Percentiles rank a stretch among this genome's conserved stretches.
These are phyloP conservation scores for Orbilia blumenaviensis DNA, from an alignment of 2,329 filamentous ascomycete species.

Conservation along the genomic window DNA sequence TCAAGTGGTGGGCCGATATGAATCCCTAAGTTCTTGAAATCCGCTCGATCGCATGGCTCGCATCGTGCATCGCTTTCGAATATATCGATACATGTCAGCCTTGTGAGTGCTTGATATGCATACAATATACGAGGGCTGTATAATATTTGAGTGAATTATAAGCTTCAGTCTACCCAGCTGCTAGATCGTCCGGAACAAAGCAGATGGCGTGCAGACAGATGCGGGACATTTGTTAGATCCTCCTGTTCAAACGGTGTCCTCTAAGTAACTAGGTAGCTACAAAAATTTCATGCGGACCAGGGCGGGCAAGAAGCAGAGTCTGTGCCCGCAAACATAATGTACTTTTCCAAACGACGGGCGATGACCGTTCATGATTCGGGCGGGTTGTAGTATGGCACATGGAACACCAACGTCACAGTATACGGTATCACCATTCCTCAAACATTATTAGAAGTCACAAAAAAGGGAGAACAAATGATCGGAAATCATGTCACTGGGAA, in stretches of 20 bases:
- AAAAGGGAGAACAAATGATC: not conserved
- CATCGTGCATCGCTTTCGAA: slow-evolving; percentile 1
- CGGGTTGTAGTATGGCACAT: not conserved
- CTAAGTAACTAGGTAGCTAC: slow-evolving; percentile 1
- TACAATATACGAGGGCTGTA: not conserved
- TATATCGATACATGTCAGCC: not conserved
- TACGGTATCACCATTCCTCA: not conserved
- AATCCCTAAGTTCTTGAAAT: not conserved
- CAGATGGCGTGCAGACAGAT: not conserved
- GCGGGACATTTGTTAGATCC: not conserved
- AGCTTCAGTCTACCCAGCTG: not conserved
- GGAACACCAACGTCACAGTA: slow-evolving; percentile 5
- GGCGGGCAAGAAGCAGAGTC: not conserved
- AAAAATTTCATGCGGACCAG: not conserved
- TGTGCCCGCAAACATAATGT: not conserved
- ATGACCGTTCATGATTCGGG: too few species aligned
- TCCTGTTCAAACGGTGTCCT: slow-evolving; percentile 5
- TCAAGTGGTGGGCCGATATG: not conserved
- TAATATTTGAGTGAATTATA: slow-evolving; percentile 2
- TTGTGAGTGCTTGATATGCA: not conserved
- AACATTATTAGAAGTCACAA: not conserved
- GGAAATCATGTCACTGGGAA: not conserved
- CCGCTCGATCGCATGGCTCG: not conserved
- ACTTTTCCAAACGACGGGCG: not conserved
- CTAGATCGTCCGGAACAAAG: not conserved